Evolutionary conservation across 1,139 yeast species (phyloP).

Genomic region (Pichia sp.): DNA sequence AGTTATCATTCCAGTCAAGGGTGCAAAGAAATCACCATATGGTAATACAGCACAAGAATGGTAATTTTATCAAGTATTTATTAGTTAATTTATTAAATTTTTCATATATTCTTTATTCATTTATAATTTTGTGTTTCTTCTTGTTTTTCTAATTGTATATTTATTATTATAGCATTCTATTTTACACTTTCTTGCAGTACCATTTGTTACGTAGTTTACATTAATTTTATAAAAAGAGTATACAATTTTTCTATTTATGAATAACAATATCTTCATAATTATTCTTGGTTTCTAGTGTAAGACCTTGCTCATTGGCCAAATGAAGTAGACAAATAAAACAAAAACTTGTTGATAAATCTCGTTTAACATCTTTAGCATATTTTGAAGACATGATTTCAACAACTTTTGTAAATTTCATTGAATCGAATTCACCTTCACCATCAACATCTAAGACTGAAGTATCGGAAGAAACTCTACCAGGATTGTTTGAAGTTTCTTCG

Average conservation of each 20-base stretch:
- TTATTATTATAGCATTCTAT: background rate
- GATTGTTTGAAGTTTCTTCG: background rate
- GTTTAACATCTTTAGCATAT: slow-evolving; percentile 38
- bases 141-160: background rate
- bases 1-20: slow-evolving; percentile 58
- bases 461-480: background rate
- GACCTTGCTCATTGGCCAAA: slow-evolving; percentile 50
- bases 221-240: background rate
- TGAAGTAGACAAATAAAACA: slow-evolving; percentile 51
- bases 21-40: slow-evolving; percentile 61
- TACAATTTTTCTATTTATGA: slow-evolving; percentile 11
- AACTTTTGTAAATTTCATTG: slow-evolving; percentile 28
- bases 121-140: background rate
- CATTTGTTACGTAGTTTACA: background rate
- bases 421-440: slow-evolving; percentile 1
- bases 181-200: background rate
- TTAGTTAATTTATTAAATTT: background rate
- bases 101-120: background rate
- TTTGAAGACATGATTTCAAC: slow-evolving; percentile 37
- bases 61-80: slow-evolving; percentile 32
- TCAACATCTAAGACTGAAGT: background rate
- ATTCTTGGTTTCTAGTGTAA: slow-evolving; percentile 37
- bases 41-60: slow-evolving; percentile 77
- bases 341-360: slow-evolving; percentile 49
- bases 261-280: slow-evolving; percentile 41